These are phyloP conservation scores for Neurospora hispaniola DNA, from an alignment of 495 filamentous ascomycete species.

Conservation along the genomic window DNA sequence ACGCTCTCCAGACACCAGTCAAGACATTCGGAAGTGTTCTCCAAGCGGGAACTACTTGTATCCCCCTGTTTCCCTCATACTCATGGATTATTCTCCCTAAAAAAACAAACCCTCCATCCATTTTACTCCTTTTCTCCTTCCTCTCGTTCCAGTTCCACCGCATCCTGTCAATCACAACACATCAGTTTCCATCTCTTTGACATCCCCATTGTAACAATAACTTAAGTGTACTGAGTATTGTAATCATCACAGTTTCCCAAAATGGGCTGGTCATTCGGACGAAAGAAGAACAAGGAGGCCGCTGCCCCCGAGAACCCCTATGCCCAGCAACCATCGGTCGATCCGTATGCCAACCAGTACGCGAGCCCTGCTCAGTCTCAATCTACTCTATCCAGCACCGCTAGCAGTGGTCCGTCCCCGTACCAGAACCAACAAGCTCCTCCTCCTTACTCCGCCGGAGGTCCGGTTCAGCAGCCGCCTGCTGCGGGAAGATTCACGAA, in stretches of 20 bases:
- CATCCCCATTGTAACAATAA: background rate
- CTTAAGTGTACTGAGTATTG: background rate
- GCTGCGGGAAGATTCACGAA: slow-evolving; percentile 39
- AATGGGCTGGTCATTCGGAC: slow-evolving; percentile 20
- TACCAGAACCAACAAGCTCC: slow-evolving; percentile 2
- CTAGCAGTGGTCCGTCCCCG: slow-evolving; percentile 7
- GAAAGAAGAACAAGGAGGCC: slow-evolving; percentile 43
- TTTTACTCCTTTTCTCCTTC: background rate
- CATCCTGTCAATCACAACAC: background rate
- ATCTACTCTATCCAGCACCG: background rate
- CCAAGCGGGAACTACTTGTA: background rate
- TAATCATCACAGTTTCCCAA: background rate
- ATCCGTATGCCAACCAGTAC: slow-evolving; percentile 48
- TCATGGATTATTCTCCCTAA: background rate
- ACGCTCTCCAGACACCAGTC: background rate
- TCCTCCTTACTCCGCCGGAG: slow-evolving; percentile 10
- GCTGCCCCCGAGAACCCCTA: slow-evolving; percentile 54
- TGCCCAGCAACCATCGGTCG: slow-evolving; percentile 47
- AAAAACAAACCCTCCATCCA: background rate
- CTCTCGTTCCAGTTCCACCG: background rate
- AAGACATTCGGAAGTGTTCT: background rate
- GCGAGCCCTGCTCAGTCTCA: slow-evolving; percentile 25
- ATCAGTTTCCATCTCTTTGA: background rate
- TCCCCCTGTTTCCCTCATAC: background rate
- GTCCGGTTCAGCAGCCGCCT: slow-evolving; percentile 5